A percentile compares a stretch with the other conserved stretches of the same genome.
These are phyloP conservation scores for Plasmodium cynomolgi DNA, from an alignment of 169 alveolate genomes.

Conservation along the genomic window DNA sequence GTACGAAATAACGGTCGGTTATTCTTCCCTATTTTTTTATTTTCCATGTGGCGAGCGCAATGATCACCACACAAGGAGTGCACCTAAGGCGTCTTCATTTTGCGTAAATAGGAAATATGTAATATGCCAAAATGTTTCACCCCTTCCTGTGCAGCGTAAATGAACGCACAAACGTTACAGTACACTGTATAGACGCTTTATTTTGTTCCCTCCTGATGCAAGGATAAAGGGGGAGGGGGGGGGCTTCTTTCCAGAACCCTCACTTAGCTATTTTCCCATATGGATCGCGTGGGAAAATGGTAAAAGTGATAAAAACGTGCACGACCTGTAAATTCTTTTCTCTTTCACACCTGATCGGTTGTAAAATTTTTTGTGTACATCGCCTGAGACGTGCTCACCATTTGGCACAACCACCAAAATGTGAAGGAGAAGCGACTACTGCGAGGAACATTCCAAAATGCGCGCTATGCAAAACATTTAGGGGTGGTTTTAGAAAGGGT, in stretches of 20 bases:
- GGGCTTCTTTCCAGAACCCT: neutral
- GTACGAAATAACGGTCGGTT: neutral
- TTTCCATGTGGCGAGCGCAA: neutral
- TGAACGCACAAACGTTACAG: neutral
- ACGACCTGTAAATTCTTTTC: neutral
- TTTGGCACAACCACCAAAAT: neutral
- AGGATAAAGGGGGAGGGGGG: neutral
- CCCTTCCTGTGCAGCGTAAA: neutral
- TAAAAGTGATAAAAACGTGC: neutral
- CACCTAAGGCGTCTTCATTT: neutral
- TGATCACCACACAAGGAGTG: neutral
- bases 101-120: neutral
- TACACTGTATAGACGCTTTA: neutral
- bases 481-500: neutral
- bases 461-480: neutral
- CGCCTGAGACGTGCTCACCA: neutral
- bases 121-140: neutral
- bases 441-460: neutral
- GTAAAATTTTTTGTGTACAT: neutral
- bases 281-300: neutral
- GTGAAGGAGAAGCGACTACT: neutral
- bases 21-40: neutral
- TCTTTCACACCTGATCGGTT: neutral
- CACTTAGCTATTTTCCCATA: neutral
- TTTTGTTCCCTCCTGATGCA: neutral